Evolutionary conservation across 495 filamentous ascomycete genomes (phyloP), one percentile per base, ranked within the genome.

Genomic region (Lepidopterella palustris): DNA sequence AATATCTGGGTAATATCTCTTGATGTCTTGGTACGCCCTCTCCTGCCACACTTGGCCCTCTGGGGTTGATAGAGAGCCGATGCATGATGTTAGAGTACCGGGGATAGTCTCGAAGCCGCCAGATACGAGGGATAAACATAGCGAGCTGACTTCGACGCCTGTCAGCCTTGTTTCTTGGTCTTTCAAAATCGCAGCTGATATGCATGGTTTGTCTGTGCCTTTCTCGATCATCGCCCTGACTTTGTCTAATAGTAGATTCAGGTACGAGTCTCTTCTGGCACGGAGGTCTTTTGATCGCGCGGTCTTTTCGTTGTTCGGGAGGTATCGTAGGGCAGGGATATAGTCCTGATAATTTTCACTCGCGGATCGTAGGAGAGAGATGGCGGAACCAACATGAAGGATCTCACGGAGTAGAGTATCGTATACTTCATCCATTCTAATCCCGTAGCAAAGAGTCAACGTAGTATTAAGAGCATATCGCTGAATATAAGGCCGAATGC

Each of bases 21-120:
- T 80, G 65, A 84, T 82, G 58, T 81, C 80, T 45, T 77, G 73
- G 35, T 80, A 82, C 1, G 79, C 79, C 0, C 73, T 70, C 39
- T 80, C 76, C 59, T 81, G 79, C 69, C 73, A 79, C 2, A 64
- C 29, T 56, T 81, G 79, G 0, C 79, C 79, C 42, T 78, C 76
- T 0, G 69, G 58, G 0, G 77, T 81, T 8, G 72, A 73, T 0
- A 81, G 66, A 1, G 74, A 79, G 0, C 78, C 79, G 31, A 81
- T 77, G 11, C 68, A 70, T 0, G 74, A 77, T 5, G 75, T 78
- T 26, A 80, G 39, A 0, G 77, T 80, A 0, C 77, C 77, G 0
- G 77, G 77, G 42, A 80, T 77, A 0, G 79, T 81, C 45, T 80
- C 78, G 48, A 80, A 79, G 1, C 79, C 79, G 20, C 77, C 79